A percentile compares a stretch with the other conserved stretches of the same genome.
Conservation (phyloP, 306 rosid genomes). For the Comarum palustre region DNA sequence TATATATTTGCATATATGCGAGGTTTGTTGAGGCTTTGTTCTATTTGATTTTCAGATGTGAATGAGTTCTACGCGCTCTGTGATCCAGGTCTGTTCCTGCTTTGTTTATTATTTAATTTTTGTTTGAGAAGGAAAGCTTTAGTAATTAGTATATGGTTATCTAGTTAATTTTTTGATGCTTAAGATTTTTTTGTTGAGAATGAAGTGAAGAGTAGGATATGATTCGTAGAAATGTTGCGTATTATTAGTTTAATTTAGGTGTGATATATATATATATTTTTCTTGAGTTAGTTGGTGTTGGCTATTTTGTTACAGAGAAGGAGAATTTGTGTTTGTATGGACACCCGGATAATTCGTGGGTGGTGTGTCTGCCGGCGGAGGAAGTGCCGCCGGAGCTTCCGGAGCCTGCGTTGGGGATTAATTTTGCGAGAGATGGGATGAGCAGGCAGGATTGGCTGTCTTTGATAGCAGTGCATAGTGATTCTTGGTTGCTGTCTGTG, state of each 20-base stretch:
- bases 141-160: neutral
- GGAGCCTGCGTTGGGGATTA: slow-evolving; percentile 58
- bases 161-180: too few relatives aligned
- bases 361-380: slow-evolving; percentile 52
- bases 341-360: slow-evolving; percentile 54
- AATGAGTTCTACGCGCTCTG: slow-evolving; percentile 49
- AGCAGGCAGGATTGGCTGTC: slow-evolving; percentile 57
- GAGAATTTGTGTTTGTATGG: slow-evolving; percentile 57
- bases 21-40: slow-evolving; percentile 10
- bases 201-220: neutral
- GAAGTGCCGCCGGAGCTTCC: slow-evolving; percentile 63
- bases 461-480: slow-evolving; percentile 58
- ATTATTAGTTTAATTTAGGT: neutral
- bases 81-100: slow-evolving; percentile 46
- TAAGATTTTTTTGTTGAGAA: too few relatives aligned
- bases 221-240: neutral
- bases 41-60: slow-evolving; percentile 38
- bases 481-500: slow-evolving; percentile 59
- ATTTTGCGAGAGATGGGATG: slow-evolving; percentile 65
- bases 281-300: neutral
- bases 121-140: neutral
- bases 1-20: neutral
- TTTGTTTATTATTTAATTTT: neutral
- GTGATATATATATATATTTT: neutral
- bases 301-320: slow-evolving; percentile 32